Evolutionary conservation across 345 rosid species (phyloP).

Genomic region (Citrus maxima): DNA sequence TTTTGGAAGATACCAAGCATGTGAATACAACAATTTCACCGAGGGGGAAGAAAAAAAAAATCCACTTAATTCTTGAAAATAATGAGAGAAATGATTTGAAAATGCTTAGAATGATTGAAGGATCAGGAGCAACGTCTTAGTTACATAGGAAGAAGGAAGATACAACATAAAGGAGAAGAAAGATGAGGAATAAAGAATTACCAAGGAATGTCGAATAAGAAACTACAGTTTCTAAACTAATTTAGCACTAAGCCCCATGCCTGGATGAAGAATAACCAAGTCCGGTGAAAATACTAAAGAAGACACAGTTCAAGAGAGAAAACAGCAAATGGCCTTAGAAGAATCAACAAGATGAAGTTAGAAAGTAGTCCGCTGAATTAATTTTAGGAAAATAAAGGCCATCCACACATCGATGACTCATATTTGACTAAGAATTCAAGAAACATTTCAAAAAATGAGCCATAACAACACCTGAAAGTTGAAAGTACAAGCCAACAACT

Average conservation of each 20-base stretch:
- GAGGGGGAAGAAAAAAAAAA: no score
- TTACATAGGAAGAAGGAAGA: neutral
- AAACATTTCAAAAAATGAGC: neutral
- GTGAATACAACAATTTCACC: neutral
- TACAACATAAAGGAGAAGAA: neutral
- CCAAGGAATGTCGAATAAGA: neutral
- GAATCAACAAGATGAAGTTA: neutral
- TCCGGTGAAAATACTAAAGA: neutral
- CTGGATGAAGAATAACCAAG: neutral
- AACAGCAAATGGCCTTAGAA: neutral
- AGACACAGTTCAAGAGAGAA: neutral
- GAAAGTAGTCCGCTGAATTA: neutral
- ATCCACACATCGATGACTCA: neutral
- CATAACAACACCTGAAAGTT: neutral
- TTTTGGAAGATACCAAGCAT: neutral
- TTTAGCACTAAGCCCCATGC: neutral
- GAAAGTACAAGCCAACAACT: neutral
- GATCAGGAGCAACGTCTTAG: neutral
- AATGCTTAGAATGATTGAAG: neutral
- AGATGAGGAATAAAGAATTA: neutral
- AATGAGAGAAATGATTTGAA: neutral
- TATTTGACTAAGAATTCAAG: neutral
- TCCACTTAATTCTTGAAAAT: neutral
- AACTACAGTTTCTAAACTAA: neutral
- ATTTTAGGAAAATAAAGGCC: neutral